phyloP scores from a whole-genome alignment of 371 early-diverging fungal genomes.

The Zychaea mexicana region DNA sequence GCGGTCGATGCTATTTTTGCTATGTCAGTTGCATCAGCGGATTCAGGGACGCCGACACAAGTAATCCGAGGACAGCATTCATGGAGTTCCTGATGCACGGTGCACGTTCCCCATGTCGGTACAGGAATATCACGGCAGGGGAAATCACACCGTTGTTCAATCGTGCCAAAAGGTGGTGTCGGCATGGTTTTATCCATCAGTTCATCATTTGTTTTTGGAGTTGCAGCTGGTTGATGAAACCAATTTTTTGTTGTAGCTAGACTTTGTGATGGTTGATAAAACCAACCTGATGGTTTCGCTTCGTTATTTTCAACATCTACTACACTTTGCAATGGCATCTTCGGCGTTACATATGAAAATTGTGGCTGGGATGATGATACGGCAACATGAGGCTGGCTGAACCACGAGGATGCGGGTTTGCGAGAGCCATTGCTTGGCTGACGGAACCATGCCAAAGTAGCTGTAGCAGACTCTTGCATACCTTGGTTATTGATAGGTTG shows the following conservation, averaged over 20 bases:
- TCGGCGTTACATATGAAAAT: neutral
- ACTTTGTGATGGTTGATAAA: conserved; percentile 1
- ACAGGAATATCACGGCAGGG: conserved; percentile 2
- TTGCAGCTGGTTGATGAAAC: neutral
- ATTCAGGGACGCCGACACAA: conserved; percentile 11
- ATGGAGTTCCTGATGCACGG: neutral
- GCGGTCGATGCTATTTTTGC: neutral
- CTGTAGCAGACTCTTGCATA: too few species aligned
- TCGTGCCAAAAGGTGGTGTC: neutral
- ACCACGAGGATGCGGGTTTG: too few species aligned
- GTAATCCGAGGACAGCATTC: conserved; percentile 11
- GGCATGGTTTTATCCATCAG: neutral
- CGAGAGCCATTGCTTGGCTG: too few species aligned
- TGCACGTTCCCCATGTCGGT: conserved; percentile 13
- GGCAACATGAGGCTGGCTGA: too few species aligned
- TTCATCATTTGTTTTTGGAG: neutral
- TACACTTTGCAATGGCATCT: neutral
- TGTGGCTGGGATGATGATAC: too few species aligned
- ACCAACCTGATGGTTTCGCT: neutral
- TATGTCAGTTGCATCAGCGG: neutral
- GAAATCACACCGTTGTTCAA: neutral
- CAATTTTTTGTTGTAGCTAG: neutral
- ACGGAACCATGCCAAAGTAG: too few species aligned
- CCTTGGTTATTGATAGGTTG: too few species aligned
- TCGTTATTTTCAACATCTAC: neutral